A percentile compares a stretch with the other conserved stretches of the same genome.
phyloP scores from a whole-genome alignment of 2,329 filamentous ascomycete species.

The Ascochyta rabiei region DNA sequence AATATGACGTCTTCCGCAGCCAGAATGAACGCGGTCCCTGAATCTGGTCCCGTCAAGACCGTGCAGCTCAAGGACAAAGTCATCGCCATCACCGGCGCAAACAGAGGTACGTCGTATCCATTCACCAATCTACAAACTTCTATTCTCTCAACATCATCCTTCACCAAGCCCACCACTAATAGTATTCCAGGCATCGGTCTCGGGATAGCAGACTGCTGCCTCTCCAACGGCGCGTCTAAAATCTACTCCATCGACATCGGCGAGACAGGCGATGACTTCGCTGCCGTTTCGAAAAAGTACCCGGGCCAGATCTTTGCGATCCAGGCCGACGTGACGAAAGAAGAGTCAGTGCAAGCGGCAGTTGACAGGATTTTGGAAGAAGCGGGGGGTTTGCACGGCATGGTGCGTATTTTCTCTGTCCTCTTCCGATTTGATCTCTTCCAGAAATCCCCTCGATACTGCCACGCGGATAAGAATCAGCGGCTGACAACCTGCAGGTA shows the following conservation, averaged over 20 bases:
- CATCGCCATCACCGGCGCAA: constrained; percentile 38
- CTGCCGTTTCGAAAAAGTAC: constrained; percentile 45
- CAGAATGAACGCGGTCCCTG: constrained; percentile 14
- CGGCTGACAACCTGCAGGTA: no score
- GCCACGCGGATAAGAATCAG: no score
- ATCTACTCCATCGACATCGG: constrained; percentile 58
- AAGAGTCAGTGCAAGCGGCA: constrained; percentile 52
- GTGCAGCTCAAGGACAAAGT: constrained; percentile 37
- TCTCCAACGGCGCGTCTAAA: constrained; percentile 51
- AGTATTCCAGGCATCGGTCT: constrained; percentile 49
- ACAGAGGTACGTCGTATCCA: constrained; percentile 26
- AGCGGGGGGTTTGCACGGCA: constrained; percentile 54
- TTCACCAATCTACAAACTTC: neutral
- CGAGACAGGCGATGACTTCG: constrained; percentile 52
- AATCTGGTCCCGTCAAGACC: constrained; percentile 29
- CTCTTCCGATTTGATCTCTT: no score
- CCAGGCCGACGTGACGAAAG: constrained; percentile 56
- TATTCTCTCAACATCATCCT: neutral
- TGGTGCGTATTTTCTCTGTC: constrained; percentile 41
- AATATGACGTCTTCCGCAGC: constrained; percentile 24
- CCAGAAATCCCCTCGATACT: no score
- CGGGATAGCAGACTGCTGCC: constrained; percentile 56
- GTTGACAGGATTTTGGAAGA: constrained; percentile 54
- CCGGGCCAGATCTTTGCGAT: constrained; percentile 52
- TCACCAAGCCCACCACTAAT: neutral